These are phyloP conservation scores for Rutstroemia sp. DNA, from an alignment of 2,329 filamentous ascomycete species.

Conservation along the genomic window DNA sequence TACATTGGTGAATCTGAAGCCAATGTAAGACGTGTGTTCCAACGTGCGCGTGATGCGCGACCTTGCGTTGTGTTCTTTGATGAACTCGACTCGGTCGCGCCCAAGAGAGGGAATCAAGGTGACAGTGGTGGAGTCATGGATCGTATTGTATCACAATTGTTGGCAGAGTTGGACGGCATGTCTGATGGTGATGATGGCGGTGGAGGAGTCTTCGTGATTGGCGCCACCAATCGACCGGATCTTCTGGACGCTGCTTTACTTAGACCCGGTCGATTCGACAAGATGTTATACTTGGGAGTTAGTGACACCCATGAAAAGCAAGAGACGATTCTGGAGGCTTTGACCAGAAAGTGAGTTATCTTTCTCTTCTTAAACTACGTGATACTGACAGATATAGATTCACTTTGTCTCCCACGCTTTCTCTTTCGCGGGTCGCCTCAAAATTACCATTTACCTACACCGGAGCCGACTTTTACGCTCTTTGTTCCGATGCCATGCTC, in stretches of 20 bases:
- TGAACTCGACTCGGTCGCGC: constrained; percentile 86
- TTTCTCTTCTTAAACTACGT: constrained; percentile 2
- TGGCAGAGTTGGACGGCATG: constrained; percentile 97
- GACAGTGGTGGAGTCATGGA: constrained; percentile 98
- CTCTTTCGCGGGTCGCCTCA: constrained; percentile 65
- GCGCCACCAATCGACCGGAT: constrained; percentile 91
- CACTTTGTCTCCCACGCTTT: constrained; percentile 71
- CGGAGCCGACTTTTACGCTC: constrained; percentile 91
- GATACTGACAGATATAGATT: constrained; percentile 53
- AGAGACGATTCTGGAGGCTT: constrained; percentile 82
- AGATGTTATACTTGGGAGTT: constrained; percentile 95
- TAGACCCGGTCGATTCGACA: constrained; percentile 88
- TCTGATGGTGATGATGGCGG: constrained; percentile 76
- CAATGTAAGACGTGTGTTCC: constrained; percentile 84
- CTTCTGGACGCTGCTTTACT: constrained; percentile 84
- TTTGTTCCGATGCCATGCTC: constrained; percentile 97
- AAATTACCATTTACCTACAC: constrained; percentile 91
- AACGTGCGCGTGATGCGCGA: constrained; percentile 74
- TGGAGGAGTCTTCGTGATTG: constrained; percentile 91
- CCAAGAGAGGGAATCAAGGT: constrained; percentile 93
- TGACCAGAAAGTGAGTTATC: constrained; percentile 78
- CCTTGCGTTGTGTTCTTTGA: constrained; percentile 94
- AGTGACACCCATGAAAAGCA: constrained; percentile 97
- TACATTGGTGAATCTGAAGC: constrained; percentile 93
- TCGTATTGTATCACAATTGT: constrained; percentile 86